These are phyloP conservation scores for Clonostachys sp. DNA, from an alignment of 2,329 filamentous ascomycete species.

Conservation along the genomic window DNA sequence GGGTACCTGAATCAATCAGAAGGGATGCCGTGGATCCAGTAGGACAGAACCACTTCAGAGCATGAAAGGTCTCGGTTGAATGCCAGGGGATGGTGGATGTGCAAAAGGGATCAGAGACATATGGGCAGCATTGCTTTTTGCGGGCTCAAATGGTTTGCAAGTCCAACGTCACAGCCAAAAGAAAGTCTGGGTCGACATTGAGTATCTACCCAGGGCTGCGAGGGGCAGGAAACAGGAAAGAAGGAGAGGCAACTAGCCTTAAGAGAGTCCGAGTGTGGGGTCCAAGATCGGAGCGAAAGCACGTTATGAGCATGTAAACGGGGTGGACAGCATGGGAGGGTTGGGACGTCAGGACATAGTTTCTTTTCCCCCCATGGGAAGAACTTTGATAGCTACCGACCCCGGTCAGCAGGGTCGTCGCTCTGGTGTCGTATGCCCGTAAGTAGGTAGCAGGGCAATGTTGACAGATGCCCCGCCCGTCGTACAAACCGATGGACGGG, in stretches of 20 bases:
- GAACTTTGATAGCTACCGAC: no score
- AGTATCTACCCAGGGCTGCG: constrained; percentile 2
- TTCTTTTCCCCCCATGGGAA: no score
- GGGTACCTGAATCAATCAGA: constrained; percentile 2
- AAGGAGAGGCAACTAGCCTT: not conserved
- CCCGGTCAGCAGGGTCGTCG: no score
- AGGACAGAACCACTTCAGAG: constrained; percentile 3
- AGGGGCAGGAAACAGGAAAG: not conserved
- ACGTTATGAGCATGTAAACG: not conserved
- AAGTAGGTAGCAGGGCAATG: no score
- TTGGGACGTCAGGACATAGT: no score
- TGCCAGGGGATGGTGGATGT: constrained; percentile 12
- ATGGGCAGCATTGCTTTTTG: constrained; percentile 25
- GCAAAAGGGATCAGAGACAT: constrained; percentile 14
- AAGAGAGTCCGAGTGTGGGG: not conserved
- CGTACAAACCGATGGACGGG: no score
- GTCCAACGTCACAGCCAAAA: constrained; percentile 17
- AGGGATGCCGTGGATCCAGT: not conserved
- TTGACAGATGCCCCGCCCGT: no score
- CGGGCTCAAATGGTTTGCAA: constrained; percentile 21
- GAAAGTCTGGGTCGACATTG: constrained; percentile 1
- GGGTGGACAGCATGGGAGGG: not conserved
- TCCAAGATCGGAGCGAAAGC: not conserved
- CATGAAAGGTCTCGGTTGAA: constrained; percentile 17
- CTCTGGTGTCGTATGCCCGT: no score